Percentiles rank a stretch among this genome's conserved stretches.
Conservation (phyloP, 352 stramenopile genomes). For the Aphanomyces euteiches region DNA sequence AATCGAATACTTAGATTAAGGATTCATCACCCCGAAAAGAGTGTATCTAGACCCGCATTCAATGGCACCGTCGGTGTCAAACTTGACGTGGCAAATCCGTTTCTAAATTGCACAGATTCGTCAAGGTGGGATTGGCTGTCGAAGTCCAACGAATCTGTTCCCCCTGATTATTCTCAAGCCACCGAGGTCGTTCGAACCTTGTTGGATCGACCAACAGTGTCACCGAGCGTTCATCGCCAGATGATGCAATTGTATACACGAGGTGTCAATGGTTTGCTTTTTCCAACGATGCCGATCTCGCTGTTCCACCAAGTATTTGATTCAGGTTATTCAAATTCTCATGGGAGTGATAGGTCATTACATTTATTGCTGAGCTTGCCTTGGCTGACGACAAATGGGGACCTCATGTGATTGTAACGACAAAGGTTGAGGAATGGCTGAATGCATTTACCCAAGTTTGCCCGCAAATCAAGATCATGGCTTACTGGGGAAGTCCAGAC, state of each 20-base stretch:
- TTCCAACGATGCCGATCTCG: neutral
- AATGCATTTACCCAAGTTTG: constrained; percentile 34
- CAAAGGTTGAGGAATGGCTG: constrained; percentile 44
- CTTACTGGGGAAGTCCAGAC: constrained; percentile 50
- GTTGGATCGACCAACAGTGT: neutral
- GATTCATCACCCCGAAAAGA: neutral
- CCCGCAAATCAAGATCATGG: constrained; percentile 38
- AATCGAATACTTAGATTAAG: neutral
- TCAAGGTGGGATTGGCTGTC: constrained; percentile 15
- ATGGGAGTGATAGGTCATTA: constrained; percentile 20
- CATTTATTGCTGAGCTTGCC: constrained; percentile 21
- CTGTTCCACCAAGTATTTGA: constrained; percentile 7
- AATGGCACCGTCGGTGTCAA: neutral
- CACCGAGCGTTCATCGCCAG: neutral
- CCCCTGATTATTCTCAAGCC: neutral
- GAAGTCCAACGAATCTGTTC: neutral
- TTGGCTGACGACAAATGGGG: neutral
- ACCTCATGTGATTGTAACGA: constrained; percentile 49
- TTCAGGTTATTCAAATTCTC: neutral
- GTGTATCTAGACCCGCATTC: no score
- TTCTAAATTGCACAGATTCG: constrained; percentile 6
- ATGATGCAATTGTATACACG: constrained; percentile 20
- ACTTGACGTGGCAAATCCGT: constrained; percentile 23
- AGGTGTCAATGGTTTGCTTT: constrained; percentile 20
- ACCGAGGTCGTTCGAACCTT: neutral